Conservation (phyloP, 306 rosid genomes). For the Geum urbanum region DNA sequence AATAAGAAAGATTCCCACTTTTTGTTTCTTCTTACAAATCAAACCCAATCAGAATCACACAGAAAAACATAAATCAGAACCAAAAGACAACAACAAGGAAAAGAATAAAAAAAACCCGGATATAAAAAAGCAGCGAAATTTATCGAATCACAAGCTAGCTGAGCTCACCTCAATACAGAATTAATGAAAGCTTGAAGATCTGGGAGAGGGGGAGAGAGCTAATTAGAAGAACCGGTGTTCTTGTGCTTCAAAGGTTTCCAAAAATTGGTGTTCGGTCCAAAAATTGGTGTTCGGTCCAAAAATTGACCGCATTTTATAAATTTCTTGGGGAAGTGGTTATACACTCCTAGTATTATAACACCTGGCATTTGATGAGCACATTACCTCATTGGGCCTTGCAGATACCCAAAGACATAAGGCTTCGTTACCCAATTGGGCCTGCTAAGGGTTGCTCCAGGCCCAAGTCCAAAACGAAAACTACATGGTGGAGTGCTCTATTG, state of each 20-base stretch:
- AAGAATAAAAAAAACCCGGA: neutral
- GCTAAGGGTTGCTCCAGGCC: neutral
- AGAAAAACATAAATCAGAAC: neutral
- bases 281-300: neutral
- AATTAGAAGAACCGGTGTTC: neutral
- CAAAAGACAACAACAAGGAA: no score
- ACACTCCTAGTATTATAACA: neutral
- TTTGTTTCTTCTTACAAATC: neutral
- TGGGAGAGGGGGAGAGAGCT: neutral
- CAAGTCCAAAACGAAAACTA: neutral
- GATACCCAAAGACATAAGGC: neutral
- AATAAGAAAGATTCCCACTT: neutral
- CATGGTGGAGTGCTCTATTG: no score
- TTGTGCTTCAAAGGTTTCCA: conserved; percentile 5
- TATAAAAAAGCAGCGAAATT: neutral
- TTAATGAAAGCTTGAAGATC: neutral
- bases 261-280: neutral
- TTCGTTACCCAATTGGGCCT: neutral
- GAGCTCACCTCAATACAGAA: conserved; percentile 10
- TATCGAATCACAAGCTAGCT: neutral
- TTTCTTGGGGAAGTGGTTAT: conserved; percentile 6
- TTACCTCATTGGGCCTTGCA: neutral
- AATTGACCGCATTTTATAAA: neutral
- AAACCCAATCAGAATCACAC: neutral
- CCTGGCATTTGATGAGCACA: neutral